These are phyloP conservation scores for Aspergillus fructus DNA, from an alignment of 2,329 filamentous ascomycete species.

Conservation along the genomic window DNA sequence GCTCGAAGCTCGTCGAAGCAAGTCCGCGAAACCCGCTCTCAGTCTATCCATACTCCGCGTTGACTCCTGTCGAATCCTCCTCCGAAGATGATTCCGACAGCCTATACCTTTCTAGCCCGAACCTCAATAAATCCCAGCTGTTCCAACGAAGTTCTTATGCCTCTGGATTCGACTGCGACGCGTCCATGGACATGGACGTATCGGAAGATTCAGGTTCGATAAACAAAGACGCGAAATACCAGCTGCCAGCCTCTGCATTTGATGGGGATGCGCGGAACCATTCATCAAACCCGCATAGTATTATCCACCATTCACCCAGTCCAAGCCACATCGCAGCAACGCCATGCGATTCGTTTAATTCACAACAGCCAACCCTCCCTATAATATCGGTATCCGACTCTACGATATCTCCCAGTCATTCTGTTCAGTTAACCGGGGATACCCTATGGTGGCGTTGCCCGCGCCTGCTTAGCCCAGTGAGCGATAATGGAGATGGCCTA, in stretches of 20 bases:
- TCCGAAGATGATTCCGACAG: slow-evolving; percentile 24
- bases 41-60: slow-evolving; percentile 6
- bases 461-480: slow-evolving; percentile 42
- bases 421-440: slow-evolving; percentile 8
- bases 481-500: slow-evolving; percentile 31
- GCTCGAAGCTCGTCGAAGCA: slow-evolving; percentile 17
- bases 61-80: slow-evolving; percentile 40
- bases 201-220: slow-evolving; percentile 19
- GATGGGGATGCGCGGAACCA: slow-evolving; percentile 21
- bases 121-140: slow-evolving; percentile 2
- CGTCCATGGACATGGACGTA: slow-evolving; percentile 33
- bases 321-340: neutral
- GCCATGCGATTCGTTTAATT: neutral
- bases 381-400: neutral
- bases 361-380: neutral
- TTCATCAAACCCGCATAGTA: slow-evolving; percentile 30
- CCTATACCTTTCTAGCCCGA: neutral
- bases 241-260: slow-evolving; percentile 6
- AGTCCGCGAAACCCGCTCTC: slow-evolving; percentile 20
- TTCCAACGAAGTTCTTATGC: slow-evolving; percentile 4
- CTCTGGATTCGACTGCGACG: slow-evolving; percentile 9
- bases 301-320: slow-evolving; percentile 32
- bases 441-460: slow-evolving; percentile 23
- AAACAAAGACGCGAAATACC: slow-evolving; percentile 10
- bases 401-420: neutral